These are phyloP conservation scores for Dendrobium catenatum DNA, from an alignment of 106 monocot genomes.

Conservation along the genomic window DNA sequence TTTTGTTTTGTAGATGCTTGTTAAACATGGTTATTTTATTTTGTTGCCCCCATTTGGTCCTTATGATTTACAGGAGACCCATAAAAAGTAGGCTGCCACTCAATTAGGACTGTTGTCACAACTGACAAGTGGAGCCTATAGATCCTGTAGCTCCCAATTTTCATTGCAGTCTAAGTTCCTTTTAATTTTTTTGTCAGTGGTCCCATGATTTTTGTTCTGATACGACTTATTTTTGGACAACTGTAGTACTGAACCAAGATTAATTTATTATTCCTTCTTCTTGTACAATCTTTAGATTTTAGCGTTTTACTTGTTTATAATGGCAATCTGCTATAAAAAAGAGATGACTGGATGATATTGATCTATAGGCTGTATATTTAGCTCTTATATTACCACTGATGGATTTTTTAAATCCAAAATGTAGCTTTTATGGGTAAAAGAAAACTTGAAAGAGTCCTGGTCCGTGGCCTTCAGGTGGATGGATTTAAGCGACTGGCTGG, in stretches of 20 bases:
- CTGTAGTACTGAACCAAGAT: background rate
- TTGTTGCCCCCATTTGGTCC: background rate
- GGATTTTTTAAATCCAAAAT: constrained; percentile 12
- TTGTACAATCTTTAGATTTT: background rate
- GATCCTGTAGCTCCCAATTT: background rate
- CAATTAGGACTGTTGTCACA: background rate
- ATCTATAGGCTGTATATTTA: background rate
- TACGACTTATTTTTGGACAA: background rate
- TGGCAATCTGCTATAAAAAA: background rate
- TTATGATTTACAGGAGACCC: background rate
- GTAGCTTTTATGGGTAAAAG: constrained; percentile 98
- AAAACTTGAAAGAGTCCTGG: constrained; percentile 97
- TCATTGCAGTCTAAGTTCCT: background rate
- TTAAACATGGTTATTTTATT: background rate
- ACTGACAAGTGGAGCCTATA: background rate
- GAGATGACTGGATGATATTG: background rate
- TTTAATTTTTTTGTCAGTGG: background rate
- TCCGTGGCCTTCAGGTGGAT: constrained; percentile 93
- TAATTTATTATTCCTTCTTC: background rate
- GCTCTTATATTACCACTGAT: background rate
- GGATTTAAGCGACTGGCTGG: constrained; percentile 98
- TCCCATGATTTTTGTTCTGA: background rate
- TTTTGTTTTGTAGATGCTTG: background rate
- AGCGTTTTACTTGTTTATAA: background rate
- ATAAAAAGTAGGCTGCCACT: background rate